Base-by-base conservation (phyloP, 225 moss, liverwort and hornwort species). In the Bryum argenteum region DNA sequence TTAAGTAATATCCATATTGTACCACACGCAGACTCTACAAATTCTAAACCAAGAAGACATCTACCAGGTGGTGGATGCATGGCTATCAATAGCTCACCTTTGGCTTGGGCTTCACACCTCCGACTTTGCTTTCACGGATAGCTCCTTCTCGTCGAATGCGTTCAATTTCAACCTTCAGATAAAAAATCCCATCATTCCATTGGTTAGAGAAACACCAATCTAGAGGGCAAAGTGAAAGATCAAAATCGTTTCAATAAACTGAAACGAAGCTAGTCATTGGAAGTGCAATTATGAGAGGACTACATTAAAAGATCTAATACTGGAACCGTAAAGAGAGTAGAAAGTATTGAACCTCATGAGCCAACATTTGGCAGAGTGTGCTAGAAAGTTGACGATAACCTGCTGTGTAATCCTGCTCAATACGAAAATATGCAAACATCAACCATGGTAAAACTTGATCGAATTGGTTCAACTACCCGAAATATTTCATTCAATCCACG, bases 361-460 rank as follows among this genome's bases (percentile, higher is more conserved):
- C 75, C 74, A 88, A 57, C 79, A 88, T 78, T 72, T 88, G 84
- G 65, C 88, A 77, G 7, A 88, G 75, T 53, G 84, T 84, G 75
- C 79, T 79, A 18, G 88, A 82, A 70, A 88, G 72, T 70, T 78
- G 77, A 45, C 66, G 80, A 66, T 88, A 77, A 71, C 77, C 58
- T 70, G 79, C 11, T 37, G 70, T 54, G 23, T 69, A 75, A 62
- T 84, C 81, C 87, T 87, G 81, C 73, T 9, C 70, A 70, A 72
- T 52, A 66, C 66, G 38, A 22, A 61, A 61, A n/a, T 17, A 51
- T 8, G 18, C 63, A 71, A 51, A 52, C 23, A 55, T 43, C 3
- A 19, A 73, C 28, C 3, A 28, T 28, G 18, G 54, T 1, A 53
- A 18, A 54, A 18, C 63, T 26, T 6, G 14, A 26, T 43, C 54